phyloP scores from a whole-genome alignment of 75 land plant species.

The Pseudotsuga menziesii region DNA sequence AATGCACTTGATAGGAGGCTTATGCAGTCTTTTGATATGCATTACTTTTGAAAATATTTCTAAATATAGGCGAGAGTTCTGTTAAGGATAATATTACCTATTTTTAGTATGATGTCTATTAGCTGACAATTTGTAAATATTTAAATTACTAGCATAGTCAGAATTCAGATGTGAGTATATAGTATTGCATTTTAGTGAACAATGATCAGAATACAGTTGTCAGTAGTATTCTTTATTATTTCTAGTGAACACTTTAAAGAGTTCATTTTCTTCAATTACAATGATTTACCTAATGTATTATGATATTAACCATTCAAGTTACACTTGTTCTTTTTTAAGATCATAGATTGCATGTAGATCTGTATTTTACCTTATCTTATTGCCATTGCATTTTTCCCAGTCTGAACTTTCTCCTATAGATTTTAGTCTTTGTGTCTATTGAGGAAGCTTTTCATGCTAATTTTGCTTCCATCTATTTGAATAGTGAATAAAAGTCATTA shows the following conservation, averaged over 20 bases:
- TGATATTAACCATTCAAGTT: background rate
- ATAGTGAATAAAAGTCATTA: background rate
- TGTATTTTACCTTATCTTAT: background rate
- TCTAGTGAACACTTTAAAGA: background rate
- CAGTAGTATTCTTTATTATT: background rate
- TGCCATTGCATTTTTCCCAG: background rate
- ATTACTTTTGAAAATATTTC: too few relatives aligned
- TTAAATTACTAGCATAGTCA: too few relatives aligned
- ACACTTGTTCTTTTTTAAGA: background rate
- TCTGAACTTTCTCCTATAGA: background rate
- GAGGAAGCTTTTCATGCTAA: background rate
- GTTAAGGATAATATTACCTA: too few relatives aligned
- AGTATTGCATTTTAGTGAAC: background rate
- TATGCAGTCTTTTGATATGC: too few relatives aligned
- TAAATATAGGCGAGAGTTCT: too few relatives aligned
- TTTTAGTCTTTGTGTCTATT: background rate
- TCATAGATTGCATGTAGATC: background rate
- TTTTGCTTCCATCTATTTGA: background rate
- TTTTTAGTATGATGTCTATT: too few relatives aligned
- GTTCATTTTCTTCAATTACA: background rate
- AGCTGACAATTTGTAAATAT: too few relatives aligned
- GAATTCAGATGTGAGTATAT: too few relatives aligned
- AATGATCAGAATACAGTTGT: background rate
- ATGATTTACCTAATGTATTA: too few relatives aligned
- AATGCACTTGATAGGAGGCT: too few relatives aligned